Evolutionary conservation across 2,329 filamentous ascomycete genomes (phyloP).

Genomic region (Penicillium sp.): DNA sequence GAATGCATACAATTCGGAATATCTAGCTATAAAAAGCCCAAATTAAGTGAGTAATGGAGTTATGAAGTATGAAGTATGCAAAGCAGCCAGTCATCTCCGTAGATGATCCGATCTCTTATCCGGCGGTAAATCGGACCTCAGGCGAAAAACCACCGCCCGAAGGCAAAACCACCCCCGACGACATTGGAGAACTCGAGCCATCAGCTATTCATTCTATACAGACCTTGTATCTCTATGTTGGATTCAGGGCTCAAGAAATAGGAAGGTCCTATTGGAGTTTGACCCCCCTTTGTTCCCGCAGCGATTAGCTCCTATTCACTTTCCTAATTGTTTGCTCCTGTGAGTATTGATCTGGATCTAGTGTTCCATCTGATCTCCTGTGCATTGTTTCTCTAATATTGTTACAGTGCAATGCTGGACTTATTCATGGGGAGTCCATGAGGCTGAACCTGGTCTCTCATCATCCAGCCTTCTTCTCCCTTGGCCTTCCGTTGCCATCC

Average conservation of each 20-base stretch:
- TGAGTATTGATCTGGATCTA: neutral
- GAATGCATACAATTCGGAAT: neutral
- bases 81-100: neutral
- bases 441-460: conserved; percentile 17
- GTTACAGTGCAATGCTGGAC: conserved; percentile 24
- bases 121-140: conserved; percentile 25
- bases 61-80: neutral
- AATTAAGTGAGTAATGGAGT: neutral
- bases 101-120: conserved; percentile 19
- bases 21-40: neutral
- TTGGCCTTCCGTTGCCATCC: neutral
- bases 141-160: conserved; percentile 24
- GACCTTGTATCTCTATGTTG: conserved; percentile 1
- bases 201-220: neutral
- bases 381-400: neutral
- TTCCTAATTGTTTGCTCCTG: conserved; percentile 4
- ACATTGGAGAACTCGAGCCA: neutral
- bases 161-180: conserved; percentile 11
- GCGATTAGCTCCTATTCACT: conserved; percentile 2
- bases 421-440: conserved; percentile 21
- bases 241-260: neutral
- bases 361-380: neutral
- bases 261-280: neutral
- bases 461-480: conserved; percentile 4
- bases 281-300: neutral